Base-by-base conservation (phyloP, 257 asterid genomes). In the Solanum tarijense region DNA sequence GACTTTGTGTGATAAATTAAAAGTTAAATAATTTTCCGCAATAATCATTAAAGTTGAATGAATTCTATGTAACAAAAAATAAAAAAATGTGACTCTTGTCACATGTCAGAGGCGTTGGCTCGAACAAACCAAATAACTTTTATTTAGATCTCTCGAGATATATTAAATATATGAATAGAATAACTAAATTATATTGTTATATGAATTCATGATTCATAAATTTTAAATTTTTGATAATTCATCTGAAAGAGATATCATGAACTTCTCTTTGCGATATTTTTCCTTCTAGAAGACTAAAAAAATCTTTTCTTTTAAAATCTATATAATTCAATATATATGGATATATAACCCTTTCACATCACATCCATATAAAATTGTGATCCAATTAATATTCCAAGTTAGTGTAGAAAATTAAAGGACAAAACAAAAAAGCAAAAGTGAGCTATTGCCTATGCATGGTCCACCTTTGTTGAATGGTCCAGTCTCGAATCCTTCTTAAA, bases 61-160 rank as follows among this genome's bases (percentile, higher is more conserved):
- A 18, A 18, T 55, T 55, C 1, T 55, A 20, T 55, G 25, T 18
- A 18, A 18, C 4, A 55, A 55, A 55, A 55, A 18, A 55, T 7
- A 18, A 7, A 52, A 52, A 55, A 55, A 55, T 7, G 9, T 6
- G 23, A 55, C 10, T 18, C 3, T 6, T 18, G 14, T 11, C 52
- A 43, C 16, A 39, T 9, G 35, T 13, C 2, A 23, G 1, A 29
- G 36, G 32, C 3, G 3, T 48, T 14, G 23, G 3, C 3, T 25
- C 2, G 34, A 62, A 62, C 12, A 25, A 25, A 65, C 1, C 0
- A 5, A 65, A 65, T 25, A 25, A 65, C 0, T 65, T 65, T 65
- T n/a, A 1, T n/a, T 11, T 65, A 1, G 4, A 11, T 65, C 0
- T 25, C 6, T 9, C 7, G 0, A 0, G 9, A 55, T 1, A 7